Conservation (phyloP, 331 rosid genomes). For the Cydonia oblonga region DNA sequence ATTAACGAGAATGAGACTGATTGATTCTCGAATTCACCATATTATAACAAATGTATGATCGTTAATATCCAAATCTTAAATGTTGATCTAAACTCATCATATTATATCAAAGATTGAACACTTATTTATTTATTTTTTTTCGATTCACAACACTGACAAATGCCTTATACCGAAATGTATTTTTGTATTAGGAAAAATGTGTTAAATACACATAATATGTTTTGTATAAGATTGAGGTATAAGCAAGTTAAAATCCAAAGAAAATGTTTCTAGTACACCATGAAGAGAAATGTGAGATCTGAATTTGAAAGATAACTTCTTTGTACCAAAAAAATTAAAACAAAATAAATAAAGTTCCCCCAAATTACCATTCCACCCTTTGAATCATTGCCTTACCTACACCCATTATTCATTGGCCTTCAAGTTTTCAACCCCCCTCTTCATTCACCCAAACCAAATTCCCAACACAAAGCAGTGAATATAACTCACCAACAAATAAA, state of each 20-base stretch:
- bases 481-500: neutral
- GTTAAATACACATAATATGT: neutral
- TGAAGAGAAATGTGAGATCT: neutral
- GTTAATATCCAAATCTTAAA: no score
- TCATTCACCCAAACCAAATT: neutral
- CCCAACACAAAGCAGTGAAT: neutral
- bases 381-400: neutral
- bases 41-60: no score
- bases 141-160: no score
- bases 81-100: no score
- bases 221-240: neutral
- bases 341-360: neutral
- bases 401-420: neutral
- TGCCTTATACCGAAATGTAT: no score
- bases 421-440: neutral
- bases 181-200: no score
- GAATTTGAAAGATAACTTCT: neutral
- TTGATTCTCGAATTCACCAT: no score
- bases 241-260: neutral
- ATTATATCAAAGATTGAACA: no score
- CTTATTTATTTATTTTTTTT: no score
- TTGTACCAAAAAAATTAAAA: neutral
- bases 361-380: neutral
- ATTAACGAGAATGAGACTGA: no score
- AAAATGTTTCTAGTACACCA: no score